Evolutionary conservation across 306 rosid species (phyloP).

Genomic region (Quercus wislizeni): DNA sequence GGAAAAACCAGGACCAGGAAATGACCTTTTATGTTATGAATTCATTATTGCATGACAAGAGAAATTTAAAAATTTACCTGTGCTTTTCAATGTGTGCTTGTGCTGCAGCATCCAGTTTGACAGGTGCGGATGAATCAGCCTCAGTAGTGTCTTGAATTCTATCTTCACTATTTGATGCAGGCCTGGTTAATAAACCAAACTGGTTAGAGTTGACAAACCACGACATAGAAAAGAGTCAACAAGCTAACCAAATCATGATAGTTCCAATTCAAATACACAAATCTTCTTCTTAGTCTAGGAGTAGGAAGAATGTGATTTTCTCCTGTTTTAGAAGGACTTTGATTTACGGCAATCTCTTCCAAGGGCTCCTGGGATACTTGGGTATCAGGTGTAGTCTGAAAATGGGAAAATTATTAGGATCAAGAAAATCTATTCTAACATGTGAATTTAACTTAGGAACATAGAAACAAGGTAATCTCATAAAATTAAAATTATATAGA

Average conservation of each 20-base stretch:
- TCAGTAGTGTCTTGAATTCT: slow-evolving; percentile 43
- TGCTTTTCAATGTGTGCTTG: slow-evolving; percentile 77
- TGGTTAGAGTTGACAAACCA: slow-evolving; percentile 22
- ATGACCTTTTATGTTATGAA: background rate
- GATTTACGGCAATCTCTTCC: slow-evolving; percentile 33
- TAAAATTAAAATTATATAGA: background rate
- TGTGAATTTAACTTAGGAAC: background rate
- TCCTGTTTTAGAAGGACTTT: slow-evolving; percentile 44
- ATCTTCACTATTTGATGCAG: slow-evolving; percentile 46
- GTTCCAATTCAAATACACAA: slow-evolving; percentile 46
- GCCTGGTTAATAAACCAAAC: slow-evolving; percentile 44
- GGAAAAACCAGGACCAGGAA: background rate
- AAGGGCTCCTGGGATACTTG: slow-evolving; percentile 43
- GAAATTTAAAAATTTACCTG: slow-evolving; percentile 39
- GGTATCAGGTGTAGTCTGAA: slow-evolving; percentile 33
- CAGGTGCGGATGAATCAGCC: slow-evolving; percentile 45
- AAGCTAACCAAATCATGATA: background rate
- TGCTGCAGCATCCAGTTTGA: slow-evolving; percentile 75
- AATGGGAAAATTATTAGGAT: slow-evolving; percentile 25
- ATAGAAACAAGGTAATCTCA: background rate
- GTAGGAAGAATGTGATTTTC: slow-evolving; percentile 42
- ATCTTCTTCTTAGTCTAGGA: slow-evolving; percentile 76
- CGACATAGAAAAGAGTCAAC: slow-evolving; percentile 6
- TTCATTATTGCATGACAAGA: background rate
- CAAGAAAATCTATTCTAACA: background rate